Evolutionary conservation across 306 rosid genomes (phyloP).

Genomic region (Cercis canadensis): DNA sequence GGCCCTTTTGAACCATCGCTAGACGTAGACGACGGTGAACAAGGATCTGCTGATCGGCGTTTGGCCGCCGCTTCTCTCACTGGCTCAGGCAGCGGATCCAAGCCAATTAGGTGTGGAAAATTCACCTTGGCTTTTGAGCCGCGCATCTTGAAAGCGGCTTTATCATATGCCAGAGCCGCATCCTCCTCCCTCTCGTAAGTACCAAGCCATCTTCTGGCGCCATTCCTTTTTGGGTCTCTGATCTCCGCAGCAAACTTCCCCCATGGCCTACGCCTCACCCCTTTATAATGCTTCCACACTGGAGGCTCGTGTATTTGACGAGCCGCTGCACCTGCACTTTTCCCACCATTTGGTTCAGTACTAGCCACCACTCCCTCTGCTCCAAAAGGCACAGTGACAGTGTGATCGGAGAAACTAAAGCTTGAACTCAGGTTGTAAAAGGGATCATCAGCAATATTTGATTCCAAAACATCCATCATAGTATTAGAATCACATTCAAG

Average conservation of each 20-base stretch:
- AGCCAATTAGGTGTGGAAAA: constrained; percentile 57
- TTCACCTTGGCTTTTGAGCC: constrained; percentile 70
- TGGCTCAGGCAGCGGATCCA: constrained; percentile 6
- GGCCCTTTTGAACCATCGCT: no score
- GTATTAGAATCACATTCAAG: background rate
- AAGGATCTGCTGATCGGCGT: constrained; percentile 10
- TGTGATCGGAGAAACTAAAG: no score
- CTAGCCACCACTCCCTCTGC: no score
- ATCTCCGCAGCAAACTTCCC: constrained; percentile 73
- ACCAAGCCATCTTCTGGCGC: constrained; percentile 70
- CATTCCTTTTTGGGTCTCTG: constrained; percentile 49
- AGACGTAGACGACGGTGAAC: no score
- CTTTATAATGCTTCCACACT: constrained; percentile 38
- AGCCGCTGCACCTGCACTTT: no score
- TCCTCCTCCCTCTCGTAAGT: constrained; percentile 55
- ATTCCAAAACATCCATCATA: background rate
- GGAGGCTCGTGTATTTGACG: background rate
- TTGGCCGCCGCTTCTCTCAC: background rate
- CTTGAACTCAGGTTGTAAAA: no score
- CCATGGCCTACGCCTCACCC: constrained; percentile 73
- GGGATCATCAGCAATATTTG: no score
- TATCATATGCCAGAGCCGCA: constrained; percentile 68
- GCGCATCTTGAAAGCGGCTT: constrained; percentile 63
- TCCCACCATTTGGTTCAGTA: no score
- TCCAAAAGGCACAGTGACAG: no score